phyloP scores from a whole-genome alignment of 2,329 filamentous ascomycete genomes.

The Hirsutella minnesotensis region DNA sequence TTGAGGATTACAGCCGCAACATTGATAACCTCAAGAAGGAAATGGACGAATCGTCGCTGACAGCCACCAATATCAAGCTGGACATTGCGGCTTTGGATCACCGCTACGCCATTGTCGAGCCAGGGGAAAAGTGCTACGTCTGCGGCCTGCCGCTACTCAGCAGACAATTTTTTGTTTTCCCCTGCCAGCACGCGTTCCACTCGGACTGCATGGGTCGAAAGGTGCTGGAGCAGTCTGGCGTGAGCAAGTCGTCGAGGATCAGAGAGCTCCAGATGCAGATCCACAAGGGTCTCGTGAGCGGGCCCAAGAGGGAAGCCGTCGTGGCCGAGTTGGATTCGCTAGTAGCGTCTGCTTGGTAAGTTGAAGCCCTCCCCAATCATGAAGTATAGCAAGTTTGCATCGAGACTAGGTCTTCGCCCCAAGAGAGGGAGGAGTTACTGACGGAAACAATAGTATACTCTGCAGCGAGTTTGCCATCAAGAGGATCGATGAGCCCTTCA shows the following conservation, averaged over 20 bases:
- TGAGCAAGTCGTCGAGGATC: conserved; percentile 67
- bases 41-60: conserved; percentile 89
- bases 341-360: conserved; percentile 79
- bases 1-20: conserved; percentile 85
- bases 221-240: conserved; percentile 71
- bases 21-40: conserved; percentile 83
- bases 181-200: conserved; percentile 96
- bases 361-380: not conserved
- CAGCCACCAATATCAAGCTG: conserved; percentile 78
- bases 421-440: not conserved
- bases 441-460: conserved; percentile 53
- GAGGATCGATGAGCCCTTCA: conserved; percentile 86
- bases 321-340: conserved; percentile 85
- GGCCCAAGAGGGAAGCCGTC: conserved; percentile 65
- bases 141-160: conserved; percentile 79
- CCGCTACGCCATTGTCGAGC: conserved; percentile 91
- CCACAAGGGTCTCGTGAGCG: conserved; percentile 59
- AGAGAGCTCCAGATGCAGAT: conserved; percentile 77
- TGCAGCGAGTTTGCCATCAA: conserved; percentile 94
- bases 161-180: conserved; percentile 94
- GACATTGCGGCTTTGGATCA: conserved; percentile 80
- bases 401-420: no score
- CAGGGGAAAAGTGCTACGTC: conserved; percentile 85
- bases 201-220: conserved; percentile 83
- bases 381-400: no score